Evolutionary conservation across 2,329 filamentous ascomycete species (phyloP).

Genomic region (Claviceps arundinis): DNA sequence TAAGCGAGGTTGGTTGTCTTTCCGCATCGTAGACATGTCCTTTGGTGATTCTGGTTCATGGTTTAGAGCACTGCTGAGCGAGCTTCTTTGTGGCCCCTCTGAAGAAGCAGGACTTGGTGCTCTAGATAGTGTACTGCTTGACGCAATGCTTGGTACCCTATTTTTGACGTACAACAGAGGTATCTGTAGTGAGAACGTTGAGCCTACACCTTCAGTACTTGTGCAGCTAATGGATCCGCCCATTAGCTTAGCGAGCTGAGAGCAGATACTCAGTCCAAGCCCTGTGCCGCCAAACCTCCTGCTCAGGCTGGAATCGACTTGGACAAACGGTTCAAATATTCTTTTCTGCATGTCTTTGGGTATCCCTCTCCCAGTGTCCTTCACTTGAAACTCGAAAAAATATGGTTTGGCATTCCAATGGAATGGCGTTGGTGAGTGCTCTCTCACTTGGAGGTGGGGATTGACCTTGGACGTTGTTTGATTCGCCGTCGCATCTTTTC

Average conservation of each 20-base stretch:
- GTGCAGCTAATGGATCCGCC: conserved; percentile 59
- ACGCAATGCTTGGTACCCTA: conserved; percentile 36
- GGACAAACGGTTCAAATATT: conserved; percentile 89
- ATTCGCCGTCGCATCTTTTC: conserved; percentile 31
- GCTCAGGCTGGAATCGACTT: conserved; percentile 78
- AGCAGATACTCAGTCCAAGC: conserved; percentile 76
- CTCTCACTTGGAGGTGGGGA: conserved; percentile 33
- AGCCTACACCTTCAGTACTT: conserved; percentile 61
- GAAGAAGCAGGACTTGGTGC: conserved; percentile 31
- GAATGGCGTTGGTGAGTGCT: conserved; percentile 46
- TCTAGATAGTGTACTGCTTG: conserved; percentile 38
- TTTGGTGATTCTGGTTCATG: conserved; percentile 6
- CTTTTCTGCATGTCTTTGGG: conserved; percentile 62
- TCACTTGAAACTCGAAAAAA: conserved; percentile 75
- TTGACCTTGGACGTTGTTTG: conserved; percentile 43
- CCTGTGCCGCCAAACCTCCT: conserved; percentile 87
- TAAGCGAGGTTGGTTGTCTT: conserved; percentile 52
- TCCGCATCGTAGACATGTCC: conserved; percentile 6
- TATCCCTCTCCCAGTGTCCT: conserved; percentile 81
- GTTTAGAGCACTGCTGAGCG: conserved; percentile 13
- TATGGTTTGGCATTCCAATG: conserved; percentile 51
- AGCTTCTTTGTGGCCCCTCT: conserved; percentile 21
- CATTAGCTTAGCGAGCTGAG: conserved; percentile 75
- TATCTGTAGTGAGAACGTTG: conserved; percentile 70
- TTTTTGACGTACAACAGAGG: conserved; percentile 66